Conservation (phyloP, 129 eudicot genomes). For the Sambucus nigra region DNA sequence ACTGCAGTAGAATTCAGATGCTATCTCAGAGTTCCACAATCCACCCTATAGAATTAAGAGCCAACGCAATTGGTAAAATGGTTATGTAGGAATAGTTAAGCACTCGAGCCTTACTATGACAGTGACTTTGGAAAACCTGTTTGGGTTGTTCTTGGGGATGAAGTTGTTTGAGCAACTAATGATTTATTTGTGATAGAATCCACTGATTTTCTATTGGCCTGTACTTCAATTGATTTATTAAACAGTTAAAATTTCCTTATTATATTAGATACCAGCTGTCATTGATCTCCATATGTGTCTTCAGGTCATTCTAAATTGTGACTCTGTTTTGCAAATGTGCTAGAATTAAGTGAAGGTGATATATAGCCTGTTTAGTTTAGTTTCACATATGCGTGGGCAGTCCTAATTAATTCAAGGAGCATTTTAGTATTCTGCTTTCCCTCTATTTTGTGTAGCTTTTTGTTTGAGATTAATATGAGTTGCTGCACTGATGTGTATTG, state of each 20-base stretch:
- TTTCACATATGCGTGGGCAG: too few relatives aligned
- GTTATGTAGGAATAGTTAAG: not conserved
- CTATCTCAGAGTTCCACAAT: not conserved
- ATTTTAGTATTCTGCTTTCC: too few relatives aligned
- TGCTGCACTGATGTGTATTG: too few relatives aligned
- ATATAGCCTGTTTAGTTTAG: too few relatives aligned
- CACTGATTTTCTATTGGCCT: not conserved
- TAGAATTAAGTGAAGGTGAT: too few relatives aligned
- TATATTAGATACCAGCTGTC: not conserved
- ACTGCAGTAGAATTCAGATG: not conserved
- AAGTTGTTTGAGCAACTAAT: not conserved
- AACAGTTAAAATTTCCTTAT: not conserved
- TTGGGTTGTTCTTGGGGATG: conserved; percentile 9
- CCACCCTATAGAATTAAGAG: not conserved
- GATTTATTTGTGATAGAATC: not conserved
- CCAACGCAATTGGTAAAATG: not conserved
- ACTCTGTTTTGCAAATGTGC: not conserved
- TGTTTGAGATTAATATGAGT: too few relatives aligned
- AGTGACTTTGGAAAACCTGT: not conserved
- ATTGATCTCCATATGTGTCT: not conserved
- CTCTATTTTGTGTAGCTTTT: too few relatives aligned
- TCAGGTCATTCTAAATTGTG: not conserved
- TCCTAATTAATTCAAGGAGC: too few relatives aligned
- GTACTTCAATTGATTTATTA: not conserved
- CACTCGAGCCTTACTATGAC: too few relatives aligned